These are phyloP conservation scores for Pleurotus djamor DNA, from an alignment of 768 basidiomycete genomes.

Conservation along the genomic window DNA sequence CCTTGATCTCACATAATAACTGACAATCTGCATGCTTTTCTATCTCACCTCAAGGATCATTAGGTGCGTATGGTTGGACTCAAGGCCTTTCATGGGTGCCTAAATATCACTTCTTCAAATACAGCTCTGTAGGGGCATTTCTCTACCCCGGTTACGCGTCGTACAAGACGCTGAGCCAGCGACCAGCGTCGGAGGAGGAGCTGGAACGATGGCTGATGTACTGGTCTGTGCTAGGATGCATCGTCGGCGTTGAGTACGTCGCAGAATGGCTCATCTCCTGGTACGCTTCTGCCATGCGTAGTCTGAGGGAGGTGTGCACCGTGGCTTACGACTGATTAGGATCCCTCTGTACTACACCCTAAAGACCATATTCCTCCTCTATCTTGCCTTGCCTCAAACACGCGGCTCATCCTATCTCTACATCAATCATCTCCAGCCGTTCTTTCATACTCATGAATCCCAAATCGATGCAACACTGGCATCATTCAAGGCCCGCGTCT, in stretches of 20 bases:
- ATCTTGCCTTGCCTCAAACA: slow-evolving; percentile 88
- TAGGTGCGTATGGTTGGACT: slow-evolving; percentile 28
- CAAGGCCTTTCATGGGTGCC: too few relatives aligned
- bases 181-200: slow-evolving; percentile 82
- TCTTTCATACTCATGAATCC: slow-evolving; percentile 77
- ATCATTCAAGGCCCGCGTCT: slow-evolving; percentile 54
- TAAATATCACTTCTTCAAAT: background rate
- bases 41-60: slow-evolving; percentile 46
- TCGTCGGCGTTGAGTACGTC: slow-evolving; percentile 79
- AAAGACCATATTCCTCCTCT: slow-evolving; percentile 85
- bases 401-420: slow-evolving; percentile 88
- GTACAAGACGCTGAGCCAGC: slow-evolving; percentile 89
- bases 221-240: slow-evolving; percentile 87
- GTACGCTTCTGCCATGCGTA: slow-evolving; percentile 38
- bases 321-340: slow-evolving; percentile 36
- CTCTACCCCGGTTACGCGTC: slow-evolving; percentile 94
- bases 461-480: slow-evolving; percentile 85
- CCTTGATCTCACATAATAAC: background rate
- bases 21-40: slow-evolving; percentile 36
- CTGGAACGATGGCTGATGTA: slow-evolving; percentile 97
- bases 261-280: slow-evolving; percentile 88
- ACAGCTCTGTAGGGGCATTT: slow-evolving; percentile 72
- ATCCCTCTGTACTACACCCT: slow-evolving; percentile 85
- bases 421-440: slow-evolving; percentile 72
- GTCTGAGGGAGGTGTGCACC: too few relatives aligned